Base-by-base conservation (phyloP, 208 protist genomes). In the Spironucleus salmonicida region DNA sequence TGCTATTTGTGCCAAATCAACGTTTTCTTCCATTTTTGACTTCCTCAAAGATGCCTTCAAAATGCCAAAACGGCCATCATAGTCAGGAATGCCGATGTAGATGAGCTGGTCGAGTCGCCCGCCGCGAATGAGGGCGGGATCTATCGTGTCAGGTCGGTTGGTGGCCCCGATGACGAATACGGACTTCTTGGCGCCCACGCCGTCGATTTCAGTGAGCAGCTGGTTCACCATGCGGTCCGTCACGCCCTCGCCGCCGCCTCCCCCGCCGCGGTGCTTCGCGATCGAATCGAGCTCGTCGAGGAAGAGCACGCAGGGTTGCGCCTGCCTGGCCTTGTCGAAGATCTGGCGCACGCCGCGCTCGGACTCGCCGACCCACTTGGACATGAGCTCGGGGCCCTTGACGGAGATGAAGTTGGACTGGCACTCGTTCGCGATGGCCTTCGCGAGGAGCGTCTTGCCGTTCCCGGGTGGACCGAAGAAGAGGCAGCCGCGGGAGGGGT, bases 321-420 rank as follows among this genome's bases (percentile, higher is more conserved):
- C 94, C 49, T 82, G 74, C 64, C 97, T 87, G 27, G 97, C 97
- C 88, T 99, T 99, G 89, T 99, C 95, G 86, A 99, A 99, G 58
- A 99, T 86, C 71, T 99, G 93, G 79, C 97, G 88, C 29, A 99
- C 95, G 81, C 98, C 98, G n/a, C 93, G 89, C 88, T 99, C 96
- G 45, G 93, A 98, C 85, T 99, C 96, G 80, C 97, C 97, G 77
- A 99, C 97, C 96, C 96, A 99, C 96, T 98, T 99, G n/a, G 96
- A 98, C 35, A 99, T 87, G 68, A 99, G 88, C 87, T 99, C 96
- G n/a, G 97, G 96, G 45, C 96, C 97, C 89, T 99, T 99, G 84
- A 99, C 95, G 27, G 92, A 97, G 82, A 99, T 99, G 86, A 99
- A 99, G 88, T 99, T 99, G 62, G 95, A 93, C 86, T 97, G 74